Conservation (phyloP, 1,284 basidiomycete species). For the Ceratobasidium theobromae region DNA sequence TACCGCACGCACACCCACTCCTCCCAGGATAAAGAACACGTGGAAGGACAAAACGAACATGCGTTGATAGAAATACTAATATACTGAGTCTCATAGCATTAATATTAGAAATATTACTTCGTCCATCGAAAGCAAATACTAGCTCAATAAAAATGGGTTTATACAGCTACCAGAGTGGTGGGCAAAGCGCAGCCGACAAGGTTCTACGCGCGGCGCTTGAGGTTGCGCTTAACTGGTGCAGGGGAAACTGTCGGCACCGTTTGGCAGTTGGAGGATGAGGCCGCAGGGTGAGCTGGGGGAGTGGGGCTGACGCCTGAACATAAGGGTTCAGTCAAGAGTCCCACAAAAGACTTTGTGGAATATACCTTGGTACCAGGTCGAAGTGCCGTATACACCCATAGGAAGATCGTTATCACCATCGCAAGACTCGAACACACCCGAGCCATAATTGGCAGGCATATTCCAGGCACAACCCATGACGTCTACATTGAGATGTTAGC, state of each 20-base stretch:
- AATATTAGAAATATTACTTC: no score
- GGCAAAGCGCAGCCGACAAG: constrained; percentile 1
- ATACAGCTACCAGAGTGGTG: no score
- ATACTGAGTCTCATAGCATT: no score
- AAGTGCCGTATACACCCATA: constrained; percentile 62
- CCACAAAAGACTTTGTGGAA: neutral
- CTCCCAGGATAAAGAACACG: no score
- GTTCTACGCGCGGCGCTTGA: constrained; percentile 17
- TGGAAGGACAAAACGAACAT: no score
- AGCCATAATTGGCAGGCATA: constrained; percentile 54
- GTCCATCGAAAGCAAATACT: no score
- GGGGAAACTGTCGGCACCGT: constrained; percentile 47
- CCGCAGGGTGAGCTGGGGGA: constrained; percentile 53
- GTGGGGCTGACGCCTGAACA: constrained; percentile 51
- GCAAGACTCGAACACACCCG: constrained; percentile 55
- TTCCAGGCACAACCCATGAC: constrained; percentile 59
- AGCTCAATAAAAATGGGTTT: no score
- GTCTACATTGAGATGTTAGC: constrained; percentile 33
- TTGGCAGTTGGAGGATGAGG: constrained; percentile 46
- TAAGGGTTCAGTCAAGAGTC: constrained; percentile 26
- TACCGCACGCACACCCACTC: no score
- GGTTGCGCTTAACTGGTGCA: constrained; percentile 9
- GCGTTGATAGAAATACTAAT: no score
- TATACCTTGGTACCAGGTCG: constrained; percentile 54
- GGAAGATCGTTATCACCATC: constrained; percentile 53